phyloP scores from a whole-genome alignment of 495 filamentous ascomycete genomes.

The Penicillium argentinense region DNA sequence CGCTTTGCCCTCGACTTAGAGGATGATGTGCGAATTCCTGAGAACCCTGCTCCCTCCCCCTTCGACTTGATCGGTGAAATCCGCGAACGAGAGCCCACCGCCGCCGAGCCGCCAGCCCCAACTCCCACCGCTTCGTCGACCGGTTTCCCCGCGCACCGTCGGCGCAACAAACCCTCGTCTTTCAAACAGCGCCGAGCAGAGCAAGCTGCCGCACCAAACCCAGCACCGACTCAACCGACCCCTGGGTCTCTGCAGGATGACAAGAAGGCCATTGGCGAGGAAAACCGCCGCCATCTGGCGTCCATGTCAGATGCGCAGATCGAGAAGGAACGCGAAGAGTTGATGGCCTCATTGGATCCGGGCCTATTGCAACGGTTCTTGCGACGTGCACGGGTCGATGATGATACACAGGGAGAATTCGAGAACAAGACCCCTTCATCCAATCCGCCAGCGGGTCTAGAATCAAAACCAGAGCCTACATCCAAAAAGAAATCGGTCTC shows the following conservation, averaged over 20 bases:
- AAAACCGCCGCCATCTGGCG: conserved; percentile 73
- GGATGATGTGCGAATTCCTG: conserved; percentile 36
- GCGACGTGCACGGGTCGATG: conserved; percentile 75
- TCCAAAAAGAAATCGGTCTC: conserved; percentile 32
- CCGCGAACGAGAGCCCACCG: conserved; percentile 62
- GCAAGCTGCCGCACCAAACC: not conserved
- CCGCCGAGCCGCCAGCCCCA: conserved; percentile 58
- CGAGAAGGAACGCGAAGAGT: conserved; percentile 68
- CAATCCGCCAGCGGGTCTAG: not conserved
- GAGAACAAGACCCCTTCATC: not conserved
- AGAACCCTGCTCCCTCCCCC: conserved; percentile 23
- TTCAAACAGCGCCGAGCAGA: conserved; percentile 70
- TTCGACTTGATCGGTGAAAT: conserved; percentile 71
- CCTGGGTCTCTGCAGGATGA: conserved; percentile 40
- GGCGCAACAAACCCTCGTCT: conserved; percentile 65
- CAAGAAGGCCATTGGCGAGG: conserved; percentile 69
- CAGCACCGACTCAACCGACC: conserved; percentile 3
- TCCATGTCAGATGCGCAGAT: conserved; percentile 84
- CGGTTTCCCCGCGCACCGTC: conserved; percentile 89
- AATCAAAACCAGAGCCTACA: not conserved
- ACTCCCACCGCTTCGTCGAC: conserved; percentile 42
- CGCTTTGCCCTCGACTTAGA: conserved; percentile 58
- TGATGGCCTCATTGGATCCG: conserved; percentile 68
- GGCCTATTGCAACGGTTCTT: conserved; percentile 73
- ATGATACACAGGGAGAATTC: conserved; percentile 38